Evolutionary conservation across 768 basidiomycete genomes (phyloP), one percentile per base, ranked within the genome.

Genomic region (Ephemerocybe angulata): DNA sequence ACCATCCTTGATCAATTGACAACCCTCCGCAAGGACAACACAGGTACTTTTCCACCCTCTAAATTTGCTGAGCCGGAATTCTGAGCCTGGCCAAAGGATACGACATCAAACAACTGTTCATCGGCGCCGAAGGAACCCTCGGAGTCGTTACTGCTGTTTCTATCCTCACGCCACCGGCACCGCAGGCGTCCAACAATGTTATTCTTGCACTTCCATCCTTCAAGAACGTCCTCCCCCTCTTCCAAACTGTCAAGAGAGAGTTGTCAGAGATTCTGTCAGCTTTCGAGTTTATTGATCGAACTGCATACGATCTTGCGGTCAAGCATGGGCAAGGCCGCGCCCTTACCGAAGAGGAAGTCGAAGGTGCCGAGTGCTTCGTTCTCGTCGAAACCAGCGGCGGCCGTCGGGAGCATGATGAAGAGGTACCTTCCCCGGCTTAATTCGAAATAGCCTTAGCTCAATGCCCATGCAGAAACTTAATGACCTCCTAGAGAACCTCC

Each of bases 81-180:
- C 37, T 53, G 46, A 48, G 44, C 53, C 55, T 25, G 35, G 12
- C 22, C 62, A 93, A n/a, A n/a, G 96, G 97, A 12, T 98, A 97
- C 67, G 97, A 99, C 69, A 78, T 99, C 43, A 98, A 99, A 70
- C 97, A 99, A 65, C 81, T 99, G 17, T 99, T 98, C 73, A 97
- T 99, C 61, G 97, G 97, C 12, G 87, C 90, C 5, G 97, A 99
- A 68, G 97, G 97, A 50, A 98, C 96, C 0, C 85, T 99, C 22
- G 97, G 97, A 42, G 78, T 99, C 53, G 85, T 99, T 56, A 99
- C 97, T 11, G 97, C 83, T 22, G 90, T 98, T 35, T 97, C 95
- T 3, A 95, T 99, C 65, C 79, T 98, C 57, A 91, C 95, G 21
- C 90, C 97, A 0, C 76, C 90, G 44, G 79, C 88, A 58, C 85